Conservation (phyloP, 2,329 filamentous ascomycete species). For the Pleurostoma richardsiae region DNA sequence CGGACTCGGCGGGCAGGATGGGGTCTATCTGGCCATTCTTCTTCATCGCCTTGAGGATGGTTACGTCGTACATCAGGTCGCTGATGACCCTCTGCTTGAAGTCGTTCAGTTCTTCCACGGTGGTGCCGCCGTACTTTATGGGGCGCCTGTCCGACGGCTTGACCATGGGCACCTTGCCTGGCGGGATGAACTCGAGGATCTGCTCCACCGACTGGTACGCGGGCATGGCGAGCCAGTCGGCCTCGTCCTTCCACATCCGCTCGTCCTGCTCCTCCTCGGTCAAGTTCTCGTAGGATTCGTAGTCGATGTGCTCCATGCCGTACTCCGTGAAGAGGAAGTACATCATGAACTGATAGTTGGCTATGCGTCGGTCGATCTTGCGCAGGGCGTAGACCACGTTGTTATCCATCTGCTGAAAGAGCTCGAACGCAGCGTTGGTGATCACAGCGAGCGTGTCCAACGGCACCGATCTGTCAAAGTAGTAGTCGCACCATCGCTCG, state of each 20-base stretch:
- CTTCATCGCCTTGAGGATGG: constrained; percentile 19
- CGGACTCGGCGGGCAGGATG: constrained; percentile 16
- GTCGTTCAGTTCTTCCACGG: constrained; percentile 8
- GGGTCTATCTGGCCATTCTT: constrained; percentile 9
- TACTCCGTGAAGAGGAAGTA: constrained; percentile 17
- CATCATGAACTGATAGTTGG: constrained; percentile 17
- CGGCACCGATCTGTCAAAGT: constrained; percentile 15
- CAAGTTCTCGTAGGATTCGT: constrained; percentile 12
- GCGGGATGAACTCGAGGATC: constrained; percentile 10
- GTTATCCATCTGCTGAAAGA: constrained; percentile 21
- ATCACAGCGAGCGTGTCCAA: constrained; percentile 19
- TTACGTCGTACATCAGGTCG: constrained; percentile 16
- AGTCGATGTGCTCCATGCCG: constrained; percentile 21
- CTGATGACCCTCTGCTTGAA: constrained; percentile 12
- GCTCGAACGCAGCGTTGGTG: constrained; percentile 24
- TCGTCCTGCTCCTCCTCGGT: constrained; percentile 12
- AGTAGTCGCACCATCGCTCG: constrained; percentile 26
- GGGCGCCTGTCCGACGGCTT: constrained; percentile 3
- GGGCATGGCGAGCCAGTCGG: constrained; percentile 19
- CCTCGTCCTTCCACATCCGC: constrained; percentile 18
- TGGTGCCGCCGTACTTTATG: constrained; percentile 13
- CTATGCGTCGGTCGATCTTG: constrained; percentile 4
- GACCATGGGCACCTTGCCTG: constrained; percentile 17
- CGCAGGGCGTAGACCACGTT: constrained; percentile 15
- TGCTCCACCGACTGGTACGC: constrained; percentile 12